A percentile compares a stretch with the other conserved stretches of the same genome.
phyloP scores from a whole-genome alignment of 2,329 filamentous ascomycete genomes.

The Diaporthe vexans region DNA sequence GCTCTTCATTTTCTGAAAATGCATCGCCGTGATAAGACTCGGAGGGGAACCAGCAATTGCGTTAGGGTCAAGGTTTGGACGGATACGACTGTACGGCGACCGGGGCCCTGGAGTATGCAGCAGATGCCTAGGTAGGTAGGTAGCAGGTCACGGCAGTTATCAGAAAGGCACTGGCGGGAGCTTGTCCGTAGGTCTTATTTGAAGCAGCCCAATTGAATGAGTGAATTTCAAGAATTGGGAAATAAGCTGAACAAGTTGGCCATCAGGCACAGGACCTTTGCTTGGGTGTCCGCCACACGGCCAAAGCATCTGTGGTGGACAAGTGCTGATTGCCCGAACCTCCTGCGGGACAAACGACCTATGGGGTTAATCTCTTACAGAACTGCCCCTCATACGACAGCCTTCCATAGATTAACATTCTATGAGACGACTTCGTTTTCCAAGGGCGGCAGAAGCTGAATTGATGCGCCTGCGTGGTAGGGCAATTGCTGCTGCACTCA shows the following conservation, averaged over 20 bases:
- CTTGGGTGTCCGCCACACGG: too few species aligned
- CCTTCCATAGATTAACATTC: background rate
- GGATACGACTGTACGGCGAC: background rate
- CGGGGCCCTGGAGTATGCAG: background rate
- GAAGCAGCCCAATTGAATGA: background rate
- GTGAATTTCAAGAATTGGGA: too few species aligned
- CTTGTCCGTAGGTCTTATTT: background rate
- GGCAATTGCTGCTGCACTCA: background rate
- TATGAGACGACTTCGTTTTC: background rate
- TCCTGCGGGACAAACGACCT: too few species aligned
- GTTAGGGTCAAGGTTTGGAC: constrained; percentile 7
- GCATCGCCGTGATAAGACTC: background rate
- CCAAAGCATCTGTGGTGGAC: too few species aligned
- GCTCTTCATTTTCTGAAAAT: background rate
- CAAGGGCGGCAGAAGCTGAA: background rate
- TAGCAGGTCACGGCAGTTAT: background rate
- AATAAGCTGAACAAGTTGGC: too few species aligned
- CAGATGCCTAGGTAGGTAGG: too few species aligned
- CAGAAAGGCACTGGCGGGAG: too few species aligned
- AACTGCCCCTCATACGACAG: background rate
- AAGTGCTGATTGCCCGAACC: too few species aligned
- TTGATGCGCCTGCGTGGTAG: background rate
- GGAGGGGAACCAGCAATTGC: background rate
- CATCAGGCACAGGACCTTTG: too few species aligned
- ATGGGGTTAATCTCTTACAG: background rate